A percentile compares a stretch with the other conserved stretches of the same genome.
Evolutionary conservation across 139 green algal genomes (phyloP).

Genomic region (Tetraselmis striata): DNA sequence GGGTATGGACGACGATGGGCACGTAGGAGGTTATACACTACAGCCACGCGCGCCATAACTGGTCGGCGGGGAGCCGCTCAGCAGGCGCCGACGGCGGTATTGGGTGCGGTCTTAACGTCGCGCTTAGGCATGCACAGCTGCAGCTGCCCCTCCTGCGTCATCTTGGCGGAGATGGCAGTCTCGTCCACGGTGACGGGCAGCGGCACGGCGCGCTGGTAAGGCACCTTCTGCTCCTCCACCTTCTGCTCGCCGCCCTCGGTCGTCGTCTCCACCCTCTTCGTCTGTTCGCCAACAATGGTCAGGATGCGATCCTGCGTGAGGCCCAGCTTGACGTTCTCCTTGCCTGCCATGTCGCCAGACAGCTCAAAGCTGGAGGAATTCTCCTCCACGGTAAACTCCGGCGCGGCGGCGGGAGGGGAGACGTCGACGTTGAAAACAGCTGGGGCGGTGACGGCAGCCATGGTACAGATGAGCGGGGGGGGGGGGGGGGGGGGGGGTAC

Average conservation of each 20-base stretch:
- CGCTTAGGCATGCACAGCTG: not conserved
- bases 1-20: too few relatives aligned
- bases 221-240: not conserved
- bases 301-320: not conserved
- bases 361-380: not conserved
- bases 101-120: not conserved
- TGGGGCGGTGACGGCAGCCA: not conserved
- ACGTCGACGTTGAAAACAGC: not conserved
- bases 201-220: not conserved
- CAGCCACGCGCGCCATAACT: too few relatives aligned
- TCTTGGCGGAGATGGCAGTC: not conserved
- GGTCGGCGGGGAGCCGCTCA: too few relatives aligned
- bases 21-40: too few relatives aligned
- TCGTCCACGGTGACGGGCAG: not conserved
- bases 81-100: not conserved
- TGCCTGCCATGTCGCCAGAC: not conserved
- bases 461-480: too few relatives aligned
- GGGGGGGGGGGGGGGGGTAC: too few relatives aligned
- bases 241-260: not conserved
- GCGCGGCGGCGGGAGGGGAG: not conserved
- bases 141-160: not conserved
- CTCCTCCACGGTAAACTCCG: not conserved
- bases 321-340: not conserved
- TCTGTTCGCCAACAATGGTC: not conserved
- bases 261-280: not conserved